Percentiles rank a stretch among this genome's conserved stretches.
Evolutionary conservation across 2,329 filamentous ascomycete species (phyloP).

Genomic region (Aureobasidium sp.): DNA sequence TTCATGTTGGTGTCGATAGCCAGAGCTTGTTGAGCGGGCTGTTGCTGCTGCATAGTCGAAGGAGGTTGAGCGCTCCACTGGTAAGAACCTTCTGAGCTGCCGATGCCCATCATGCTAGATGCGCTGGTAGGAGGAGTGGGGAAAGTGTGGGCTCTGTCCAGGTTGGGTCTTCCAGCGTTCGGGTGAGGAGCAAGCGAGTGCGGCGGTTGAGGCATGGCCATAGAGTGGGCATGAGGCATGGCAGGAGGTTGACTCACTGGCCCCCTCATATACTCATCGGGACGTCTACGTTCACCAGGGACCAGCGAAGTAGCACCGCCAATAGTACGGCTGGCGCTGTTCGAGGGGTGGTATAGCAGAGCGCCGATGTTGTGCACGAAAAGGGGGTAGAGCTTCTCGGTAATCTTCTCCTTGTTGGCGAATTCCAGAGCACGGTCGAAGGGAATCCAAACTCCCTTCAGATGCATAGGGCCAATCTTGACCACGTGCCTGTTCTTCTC

Average conservation of each 20-base stretch:
- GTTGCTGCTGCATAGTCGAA: slow-evolving; percentile 27
- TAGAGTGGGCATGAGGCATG: slow-evolving; percentile 63
- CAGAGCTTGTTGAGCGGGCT: slow-evolving; percentile 61
- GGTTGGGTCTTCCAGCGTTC: slow-evolving; percentile 56
- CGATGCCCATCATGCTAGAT: slow-evolving; percentile 77
- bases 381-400: slow-evolving; percentile 85
- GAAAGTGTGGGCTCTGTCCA: slow-evolving; percentile 87
- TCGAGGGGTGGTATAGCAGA: slow-evolving; percentile 84
- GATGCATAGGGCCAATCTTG: slow-evolving; percentile 97
- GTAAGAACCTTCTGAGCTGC: slow-evolving; percentile 64
- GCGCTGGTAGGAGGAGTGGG: slow-evolving; percentile 89
- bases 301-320: slow-evolving; percentile 55
- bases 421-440: slow-evolving; percentile 97
- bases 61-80: slow-evolving; percentile 56
- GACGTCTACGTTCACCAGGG: slow-evolving; percentile 68
- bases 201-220: slow-evolving; percentile 61
- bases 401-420: slow-evolving; percentile 99
- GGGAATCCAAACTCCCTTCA: slow-evolving; percentile 98
- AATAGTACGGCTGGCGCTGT: slow-evolving; percentile 65
- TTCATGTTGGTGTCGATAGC: slow-evolving; percentile 74
- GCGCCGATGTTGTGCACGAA: slow-evolving; percentile 97
- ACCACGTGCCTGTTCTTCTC: slow-evolving; percentile 96
- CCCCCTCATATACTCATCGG: slow-evolving; percentile 53
- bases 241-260: slow-evolving; percentile 57
- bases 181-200: slow-evolving; percentile 55